Evolutionary conservation across 345 rosid species (phyloP).

Genomic region (Cochlearia excelsa): DNA sequence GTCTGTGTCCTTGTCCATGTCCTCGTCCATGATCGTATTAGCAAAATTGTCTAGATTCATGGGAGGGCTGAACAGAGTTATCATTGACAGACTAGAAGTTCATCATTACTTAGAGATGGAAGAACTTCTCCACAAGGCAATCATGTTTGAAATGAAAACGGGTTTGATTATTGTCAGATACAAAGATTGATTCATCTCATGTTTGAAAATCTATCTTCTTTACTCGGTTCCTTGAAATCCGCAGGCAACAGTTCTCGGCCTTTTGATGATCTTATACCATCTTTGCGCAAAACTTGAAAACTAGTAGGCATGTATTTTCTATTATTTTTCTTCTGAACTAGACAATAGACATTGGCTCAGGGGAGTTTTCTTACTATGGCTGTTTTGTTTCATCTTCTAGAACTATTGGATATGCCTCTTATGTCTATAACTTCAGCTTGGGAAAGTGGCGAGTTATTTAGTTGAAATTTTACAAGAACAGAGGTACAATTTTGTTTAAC

Average conservation of each 20-base stretch:
- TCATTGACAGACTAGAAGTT: no score
- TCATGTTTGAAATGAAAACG: no score
- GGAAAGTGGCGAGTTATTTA: slow-evolving; percentile 81
- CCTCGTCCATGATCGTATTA: no score
- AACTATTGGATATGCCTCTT: slow-evolving; percentile 84
- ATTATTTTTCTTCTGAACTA: not conserved
- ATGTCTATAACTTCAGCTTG: slow-evolving; percentile 74
- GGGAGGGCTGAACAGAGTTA: no score
- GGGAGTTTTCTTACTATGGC: slow-evolving; percentile 4
- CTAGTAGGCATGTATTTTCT: slow-evolving; percentile 60
- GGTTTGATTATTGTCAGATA: slow-evolving; percentile 50
- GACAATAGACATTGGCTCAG: not conserved
- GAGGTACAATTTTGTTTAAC: no score
- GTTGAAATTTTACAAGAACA: slow-evolving; percentile 58
- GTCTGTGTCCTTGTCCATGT: no score
- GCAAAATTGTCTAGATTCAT: no score
- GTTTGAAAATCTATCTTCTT: slow-evolving; percentile 68
- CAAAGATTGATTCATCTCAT: slow-evolving; percentile 71
- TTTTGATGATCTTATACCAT: slow-evolving; percentile 65
- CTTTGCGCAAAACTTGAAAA: slow-evolving; percentile 72
- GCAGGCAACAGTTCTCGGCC: slow-evolving; percentile 39
- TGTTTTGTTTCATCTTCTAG: slow-evolving; percentile 35
- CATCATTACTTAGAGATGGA: no score
- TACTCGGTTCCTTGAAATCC: slow-evolving; percentile 54
- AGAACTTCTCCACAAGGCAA: no score